Evolutionary conservation across 495 filamentous ascomycete genomes (phyloP), one percentile per base, ranked within the genome.

Genomic region (Choiromyces venosus): DNA sequence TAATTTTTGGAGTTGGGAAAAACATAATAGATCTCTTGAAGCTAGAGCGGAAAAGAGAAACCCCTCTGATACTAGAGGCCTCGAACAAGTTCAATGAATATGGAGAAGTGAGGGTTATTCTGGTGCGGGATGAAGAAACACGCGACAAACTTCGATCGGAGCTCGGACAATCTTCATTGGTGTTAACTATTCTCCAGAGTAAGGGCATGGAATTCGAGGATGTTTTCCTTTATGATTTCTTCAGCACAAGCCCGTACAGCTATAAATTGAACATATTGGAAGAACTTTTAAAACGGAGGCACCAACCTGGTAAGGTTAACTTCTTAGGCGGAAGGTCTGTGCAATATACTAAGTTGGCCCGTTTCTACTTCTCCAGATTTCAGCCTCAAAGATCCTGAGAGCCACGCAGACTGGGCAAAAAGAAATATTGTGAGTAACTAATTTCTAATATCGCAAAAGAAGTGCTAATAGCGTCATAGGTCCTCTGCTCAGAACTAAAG

Each of bases 121-220:
- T n/a, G n/a, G n/a, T n/a, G n/a, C n/a, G n/a, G n/a, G n/a, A n/a
- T n/a, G n/a, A n/a, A n/a, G n/a, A n/a, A n/a, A n/a, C n/a, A n/a
- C n/a, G 37, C 33, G 21, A 35, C 21, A 71, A 71, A 64, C 37
- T 25, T 46, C 56, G 36, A 71, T 37, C 16, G 5, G 39, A 65
- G 64, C 74, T 86, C 19, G 79, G 79, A 10, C 71, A 79, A 21
- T 72, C 77, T 16, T 80, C 82, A 0, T 67, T 86, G 4, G 78
- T 85, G 33, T 74, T 84, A 0, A 86, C 84, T 7, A 82, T 86
- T 52, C 67, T n/a, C n/a, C n/a, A n/a, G n/a, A n/a, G n/a, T n/a
- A n/a, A n/a, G n/a, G n/a, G n/a, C n/a, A n/a, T n/a, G n/a, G n/a
- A n/a, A n/a, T n/a, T n/a, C n/a, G n/a, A n/a, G n/a, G n/a, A n/a